Conservation (phyloP, 257 asterid species). For the Echites panduratus region DNA sequence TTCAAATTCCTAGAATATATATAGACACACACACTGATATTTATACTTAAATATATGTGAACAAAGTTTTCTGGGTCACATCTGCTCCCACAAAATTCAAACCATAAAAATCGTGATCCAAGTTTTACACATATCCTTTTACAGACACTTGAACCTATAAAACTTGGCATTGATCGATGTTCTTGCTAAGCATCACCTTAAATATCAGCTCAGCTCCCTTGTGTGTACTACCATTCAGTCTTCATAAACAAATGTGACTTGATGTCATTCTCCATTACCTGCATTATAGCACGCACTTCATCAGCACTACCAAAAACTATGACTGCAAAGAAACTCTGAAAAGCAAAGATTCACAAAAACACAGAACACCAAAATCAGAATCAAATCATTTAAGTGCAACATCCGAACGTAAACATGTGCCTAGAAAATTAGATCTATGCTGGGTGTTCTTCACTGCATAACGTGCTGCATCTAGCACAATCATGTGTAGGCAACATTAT, state of each 20-base stretch:
- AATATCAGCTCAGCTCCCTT: slow-evolving; percentile 5
- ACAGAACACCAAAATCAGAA: background rate
- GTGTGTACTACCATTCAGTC: background rate
- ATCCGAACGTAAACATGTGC: background rate
- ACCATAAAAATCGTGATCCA: background rate
- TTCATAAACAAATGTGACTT: slow-evolving; percentile 4
- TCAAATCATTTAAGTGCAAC: background rate
- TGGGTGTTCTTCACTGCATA: background rate
- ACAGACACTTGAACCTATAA: background rate
- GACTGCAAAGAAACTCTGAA: background rate
- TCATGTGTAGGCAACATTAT: background rate
- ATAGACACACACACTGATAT: background rate
- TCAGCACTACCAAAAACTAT: background rate
- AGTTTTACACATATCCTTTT: background rate
- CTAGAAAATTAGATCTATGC: background rate
- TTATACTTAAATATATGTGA: background rate
- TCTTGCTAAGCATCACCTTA: background rate
- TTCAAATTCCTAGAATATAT: background rate
- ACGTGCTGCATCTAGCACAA: slow-evolving; percentile 5
- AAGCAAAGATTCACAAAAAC: background rate
- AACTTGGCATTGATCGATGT: background rate
- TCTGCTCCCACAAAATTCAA: background rate
- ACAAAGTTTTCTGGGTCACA: background rate
- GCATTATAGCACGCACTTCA: background rate
- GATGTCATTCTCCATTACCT: slow-evolving; percentile 10